These are phyloP conservation scores for Oxyria digyna DNA, from an alignment of 148 eudicot species.

Conservation along the genomic window DNA sequence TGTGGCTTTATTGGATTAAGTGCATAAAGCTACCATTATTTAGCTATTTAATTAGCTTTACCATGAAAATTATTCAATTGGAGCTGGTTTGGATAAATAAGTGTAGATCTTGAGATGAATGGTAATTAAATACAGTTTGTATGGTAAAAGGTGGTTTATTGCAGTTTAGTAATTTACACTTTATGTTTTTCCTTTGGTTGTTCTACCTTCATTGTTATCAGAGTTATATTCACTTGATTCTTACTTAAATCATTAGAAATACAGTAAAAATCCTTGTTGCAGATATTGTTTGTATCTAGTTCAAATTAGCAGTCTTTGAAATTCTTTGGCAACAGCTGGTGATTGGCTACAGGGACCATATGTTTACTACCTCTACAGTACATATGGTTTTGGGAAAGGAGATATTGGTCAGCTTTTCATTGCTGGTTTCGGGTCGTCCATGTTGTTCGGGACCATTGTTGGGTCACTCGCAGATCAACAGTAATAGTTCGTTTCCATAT, in stretches of 20 bases:
- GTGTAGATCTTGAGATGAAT: no score
- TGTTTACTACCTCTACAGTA: conserved; percentile 80
- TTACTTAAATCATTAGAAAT: neutral
- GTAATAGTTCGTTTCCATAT: conserved; percentile 22
- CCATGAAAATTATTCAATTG: neutral
- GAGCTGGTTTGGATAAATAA: no score
- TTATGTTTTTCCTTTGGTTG: neutral
- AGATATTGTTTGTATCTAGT: neutral
- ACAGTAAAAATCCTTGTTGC: no score
- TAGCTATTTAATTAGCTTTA: no score
- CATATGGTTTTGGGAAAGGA: conserved; percentile 81
- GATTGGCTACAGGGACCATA: conserved; percentile 99
- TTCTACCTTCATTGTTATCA: neutral
- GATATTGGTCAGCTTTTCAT: conserved; percentile 96
- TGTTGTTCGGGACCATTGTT: conserved; percentile 90
- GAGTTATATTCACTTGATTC: neutral
- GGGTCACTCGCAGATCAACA: conserved; percentile 93
- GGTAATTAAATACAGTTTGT: no score
- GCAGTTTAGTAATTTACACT: neutral
- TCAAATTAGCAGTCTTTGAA: neutral
- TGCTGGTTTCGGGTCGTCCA: conserved; percentile 98
- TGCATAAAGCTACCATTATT: neutral
- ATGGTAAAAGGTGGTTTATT: no score
- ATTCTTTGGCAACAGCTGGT: conserved; percentile 48
- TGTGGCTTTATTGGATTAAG: neutral